Evolutionary conservation across 2,329 filamentous ascomycete species (phyloP), one percentile per base, ranked within the genome.

Genomic region (Emmonsiellopsis sp.): DNA sequence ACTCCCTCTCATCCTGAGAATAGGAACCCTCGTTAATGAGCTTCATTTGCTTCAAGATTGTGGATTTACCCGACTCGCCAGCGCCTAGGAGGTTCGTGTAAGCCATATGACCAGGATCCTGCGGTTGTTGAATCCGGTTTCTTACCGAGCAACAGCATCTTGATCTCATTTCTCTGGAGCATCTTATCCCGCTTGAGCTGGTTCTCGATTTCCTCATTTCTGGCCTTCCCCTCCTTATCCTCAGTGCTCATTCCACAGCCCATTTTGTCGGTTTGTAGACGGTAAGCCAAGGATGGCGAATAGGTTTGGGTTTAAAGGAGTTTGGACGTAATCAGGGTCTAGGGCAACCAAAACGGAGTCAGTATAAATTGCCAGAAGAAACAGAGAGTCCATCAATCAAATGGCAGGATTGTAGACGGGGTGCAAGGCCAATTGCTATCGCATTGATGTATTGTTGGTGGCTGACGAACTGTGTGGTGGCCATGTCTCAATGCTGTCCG

Each of bases 241-340:
- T 97, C 93, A 70, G 93, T 95, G 74, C 92, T 97, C 89, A 96
- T 95, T 77, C 92, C 92, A 75, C 93, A 98, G 84, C 93, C 93
- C 93, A 98, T 98, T 67, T 79, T 90, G 86, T 71, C 77, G 74
- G 72, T n/a, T 40, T 37, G 39, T 21, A 40, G 10, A 33, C 21
- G 5, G 34, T 49, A 31, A 27, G 14, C 2, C 27, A 31, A 7
- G 17, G 32, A 27, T 27, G 17, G 33, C 11, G 46, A 27, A 27
- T 27, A 27, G 1, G 46, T 31, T 13, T 36, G 17, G 5, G 7
- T 49, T 40, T 49, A 21, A 49, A 40, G 39, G 9, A 21, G 14
- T 37, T 9, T 31, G 36, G 14, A n/a, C 4, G 46, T 27, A 39
- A 40, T 31, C 7, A 21, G 17, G 31, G 39, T 39, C 34, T 49